Conservation (phyloP, 345 rosid species). For the Salix caprea region DNA sequence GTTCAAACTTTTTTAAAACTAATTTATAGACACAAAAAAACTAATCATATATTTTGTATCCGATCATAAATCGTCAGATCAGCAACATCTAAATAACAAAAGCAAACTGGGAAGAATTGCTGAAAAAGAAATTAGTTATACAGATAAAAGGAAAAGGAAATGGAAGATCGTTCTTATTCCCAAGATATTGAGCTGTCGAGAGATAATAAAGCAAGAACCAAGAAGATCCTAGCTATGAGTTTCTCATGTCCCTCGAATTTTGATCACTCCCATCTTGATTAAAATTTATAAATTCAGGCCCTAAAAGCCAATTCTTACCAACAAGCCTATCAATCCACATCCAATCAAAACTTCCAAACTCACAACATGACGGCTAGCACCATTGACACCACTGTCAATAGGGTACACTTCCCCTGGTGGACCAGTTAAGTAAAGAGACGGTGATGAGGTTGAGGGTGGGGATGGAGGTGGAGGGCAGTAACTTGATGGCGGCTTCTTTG, state of each 20-base stretch:
- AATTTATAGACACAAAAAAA: neutral
- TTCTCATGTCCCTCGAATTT: constrained; percentile 1
- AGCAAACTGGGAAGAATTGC: neutral
- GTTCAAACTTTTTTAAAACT: neutral
- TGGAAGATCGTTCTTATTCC: neutral
- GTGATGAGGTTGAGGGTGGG: constrained; percentile 7
- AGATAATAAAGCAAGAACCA: constrained; percentile 3
- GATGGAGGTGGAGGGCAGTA: constrained; percentile 54
- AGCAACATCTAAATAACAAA: neutral
- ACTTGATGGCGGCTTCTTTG: constrained; percentile 35
- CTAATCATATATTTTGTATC: neutral
- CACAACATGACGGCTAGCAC: constrained; percentile 18
- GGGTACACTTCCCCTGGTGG: constrained; percentile 64
- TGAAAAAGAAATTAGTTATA: neutral
- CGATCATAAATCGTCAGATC: neutral
- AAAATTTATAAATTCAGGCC: neutral
- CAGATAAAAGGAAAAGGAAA: neutral
- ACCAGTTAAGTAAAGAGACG: constrained; percentile 49
- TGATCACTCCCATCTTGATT: neutral
- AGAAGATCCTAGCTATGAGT: neutral
- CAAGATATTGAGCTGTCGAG: constrained; percentile 4
- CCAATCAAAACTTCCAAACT: constrained; percentile 33
- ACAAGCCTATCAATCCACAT: constrained; percentile 30
- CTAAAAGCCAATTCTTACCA: constrained; percentile 14
- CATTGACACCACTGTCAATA: constrained; percentile 36